Conservation (phyloP, 2,329 filamentous ascomycete genomes). For the Calonectria leucothoes region DNA sequence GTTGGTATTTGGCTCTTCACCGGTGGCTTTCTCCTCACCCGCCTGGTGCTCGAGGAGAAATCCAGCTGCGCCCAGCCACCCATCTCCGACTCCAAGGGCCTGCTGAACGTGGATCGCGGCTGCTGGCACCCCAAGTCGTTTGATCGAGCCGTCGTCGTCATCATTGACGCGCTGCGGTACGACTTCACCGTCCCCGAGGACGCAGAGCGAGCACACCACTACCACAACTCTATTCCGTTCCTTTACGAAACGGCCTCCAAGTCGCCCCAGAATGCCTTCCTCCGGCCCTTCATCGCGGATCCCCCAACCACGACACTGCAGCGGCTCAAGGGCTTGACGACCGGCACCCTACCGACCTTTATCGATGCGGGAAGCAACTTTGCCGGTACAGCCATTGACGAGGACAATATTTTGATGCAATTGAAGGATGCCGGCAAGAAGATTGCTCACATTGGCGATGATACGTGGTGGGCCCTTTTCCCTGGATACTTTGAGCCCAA, state of each 20-base stretch:
- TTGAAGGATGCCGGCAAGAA: slow-evolving; percentile 73
- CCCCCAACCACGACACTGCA: slow-evolving; percentile 95
- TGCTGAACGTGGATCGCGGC: slow-evolving; percentile 67
- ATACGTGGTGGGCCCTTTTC: slow-evolving; percentile 95
- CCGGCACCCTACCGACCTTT: slow-evolving; percentile 94
- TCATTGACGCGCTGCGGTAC: slow-evolving; percentile 95
- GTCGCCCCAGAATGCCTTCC: slow-evolving; percentile 84
- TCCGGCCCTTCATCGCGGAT: slow-evolving; percentile 96
- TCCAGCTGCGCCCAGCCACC: slow-evolving; percentile 78
- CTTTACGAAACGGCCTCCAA: slow-evolving; percentile 84
- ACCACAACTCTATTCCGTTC: slow-evolving; percentile 89
- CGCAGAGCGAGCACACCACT: slow-evolving; percentile 58
- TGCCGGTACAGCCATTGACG: slow-evolving; percentile 92
- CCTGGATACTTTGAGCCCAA: slow-evolving; percentile 92
- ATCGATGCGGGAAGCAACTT: slow-evolving; percentile 96
- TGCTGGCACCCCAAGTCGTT: slow-evolving; percentile 98
- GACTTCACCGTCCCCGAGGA: slow-evolving; percentile 89
- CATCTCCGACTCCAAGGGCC: slow-evolving; percentile 59
- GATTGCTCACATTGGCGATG: slow-evolving; percentile 95
- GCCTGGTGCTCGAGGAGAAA: slow-evolving; percentile 81
- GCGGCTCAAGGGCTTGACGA: slow-evolving; percentile 92
- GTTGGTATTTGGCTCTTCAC: slow-evolving; percentile 92
- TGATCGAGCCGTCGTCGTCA: slow-evolving; percentile 87
- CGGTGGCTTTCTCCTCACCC: slow-evolving; percentile 91
- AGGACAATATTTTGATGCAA: slow-evolving; percentile 83